A percentile compares a stretch with the other conserved stretches of the same genome.
Evolutionary conservation across 2,329 filamentous ascomycete genomes (phyloP).

Genomic region (Hypoxylon sp.): DNA sequence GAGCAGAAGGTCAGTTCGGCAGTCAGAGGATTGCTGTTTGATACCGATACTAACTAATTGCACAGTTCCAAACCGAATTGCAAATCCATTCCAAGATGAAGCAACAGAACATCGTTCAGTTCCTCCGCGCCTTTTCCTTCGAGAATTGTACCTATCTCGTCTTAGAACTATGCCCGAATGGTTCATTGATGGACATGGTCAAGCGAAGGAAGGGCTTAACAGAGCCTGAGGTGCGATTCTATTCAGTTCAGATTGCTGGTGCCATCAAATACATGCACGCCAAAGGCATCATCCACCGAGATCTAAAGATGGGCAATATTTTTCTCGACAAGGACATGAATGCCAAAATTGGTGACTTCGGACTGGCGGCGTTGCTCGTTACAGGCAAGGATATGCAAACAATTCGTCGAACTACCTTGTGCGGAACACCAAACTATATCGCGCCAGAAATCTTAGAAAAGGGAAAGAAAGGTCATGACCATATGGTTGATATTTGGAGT

Average conservation of each 20-base stretch:
- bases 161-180: conserved; percentile 93
- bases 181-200: conserved; percentile 97
- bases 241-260: conserved; percentile 93
- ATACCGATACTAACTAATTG: conserved; percentile 29
- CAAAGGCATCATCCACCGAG: conserved; percentile 95
- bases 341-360: conserved; percentile 97
- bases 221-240: conserved; percentile 93
- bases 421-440: conserved; percentile 98
- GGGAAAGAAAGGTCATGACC: conserved; percentile 93
- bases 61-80: conserved; percentile 82
- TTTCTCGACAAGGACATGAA: conserved; percentile 97
- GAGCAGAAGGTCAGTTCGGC: conserved; percentile 78
- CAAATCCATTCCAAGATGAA: conserved; percentile 99
- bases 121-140: conserved; percentile 93
- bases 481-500: conserved; percentile 99
- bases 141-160: conserved; percentile 92
- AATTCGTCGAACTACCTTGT: conserved; percentile 89
- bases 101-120: conserved; percentile 95
- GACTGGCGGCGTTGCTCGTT: conserved; percentile 89
- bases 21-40: not conserved
- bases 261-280: conserved; percentile 98
- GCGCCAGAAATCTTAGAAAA: conserved; percentile 96
- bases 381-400: conserved; percentile 91
- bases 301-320: conserved; percentile 98
- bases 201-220: conserved; percentile 91